Base-by-base conservation (phyloP, 192 early-diverging fungal genomes). In the Podila epicladia region DNA sequence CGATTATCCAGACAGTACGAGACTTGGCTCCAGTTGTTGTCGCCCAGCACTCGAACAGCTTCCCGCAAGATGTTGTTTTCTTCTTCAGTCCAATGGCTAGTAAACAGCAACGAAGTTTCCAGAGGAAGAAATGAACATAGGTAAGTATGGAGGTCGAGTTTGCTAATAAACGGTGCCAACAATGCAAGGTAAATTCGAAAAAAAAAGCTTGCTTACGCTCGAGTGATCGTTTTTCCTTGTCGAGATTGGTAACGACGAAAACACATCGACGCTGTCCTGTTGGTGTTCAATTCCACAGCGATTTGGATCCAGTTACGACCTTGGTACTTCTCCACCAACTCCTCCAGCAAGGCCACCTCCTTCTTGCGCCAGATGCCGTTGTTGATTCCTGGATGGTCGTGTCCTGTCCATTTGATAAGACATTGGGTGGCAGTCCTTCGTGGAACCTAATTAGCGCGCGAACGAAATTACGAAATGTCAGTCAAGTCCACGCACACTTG, bases 301-400 rank as follows among this genome's bases (percentile, higher is more conserved):
- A 93, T 91, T 17, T 83, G 62, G 45, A 90, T 87, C 93, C 93
- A 95, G 64, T 92, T 83, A 35, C 89, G 87, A 49, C 83, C 74
- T 9, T 71, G 33, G 45, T 90, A 53, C 33, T 83, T 71, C 28
- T 82, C 38, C 8, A 88, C 92, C 5, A 92, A 70, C 26, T 65
- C 48, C 1, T 61, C 73, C 37, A 95, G 74, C 33, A 75, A 71
- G 29, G 58, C 57, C 55, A 87, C 74, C 77, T 95, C 94, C n/a
- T 69, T 37, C 26, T 84, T 84, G 7, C 86, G 82, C 94, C 94
- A 95, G 28, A 87, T 86, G 28, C 58, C 75, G 66, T 90, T 91
- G 82, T 95, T 94, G 79, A 95, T 93, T 13, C 85, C 84, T 5
- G 94, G 94, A 75, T 95, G 94, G 58, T 94, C 93, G 57, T 92